phyloP scores from a whole-genome alignment of 2,329 filamentous ascomycete genomes.

The Pseudogymnoascus sp. region DNA sequence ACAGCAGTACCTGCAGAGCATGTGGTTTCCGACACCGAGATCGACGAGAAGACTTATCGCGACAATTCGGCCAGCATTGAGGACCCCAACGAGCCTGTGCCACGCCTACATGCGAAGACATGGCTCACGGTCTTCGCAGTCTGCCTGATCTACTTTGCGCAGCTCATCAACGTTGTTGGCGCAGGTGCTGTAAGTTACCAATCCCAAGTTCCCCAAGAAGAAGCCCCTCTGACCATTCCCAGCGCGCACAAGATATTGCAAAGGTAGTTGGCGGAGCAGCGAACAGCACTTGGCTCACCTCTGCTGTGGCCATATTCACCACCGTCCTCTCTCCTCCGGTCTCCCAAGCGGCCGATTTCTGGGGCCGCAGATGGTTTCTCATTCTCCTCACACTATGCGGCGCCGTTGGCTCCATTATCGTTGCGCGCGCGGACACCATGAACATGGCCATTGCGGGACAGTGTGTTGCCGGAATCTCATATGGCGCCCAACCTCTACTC shows the following conservation, averaged over 20 bases:
- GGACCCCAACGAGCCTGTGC: constrained; percentile 13
- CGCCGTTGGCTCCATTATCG: constrained; percentile 30
- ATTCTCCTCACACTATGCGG: constrained; percentile 29
- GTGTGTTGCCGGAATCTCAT: constrained; percentile 29
- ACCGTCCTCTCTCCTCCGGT: constrained; percentile 31
- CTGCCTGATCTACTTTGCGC: constrained; percentile 31
- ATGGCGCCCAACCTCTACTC: constrained; percentile 32
- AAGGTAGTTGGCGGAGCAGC: constrained; percentile 1
- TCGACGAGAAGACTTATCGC: neutral
- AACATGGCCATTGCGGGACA: constrained; percentile 33
- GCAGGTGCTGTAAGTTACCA: constrained; percentile 13
- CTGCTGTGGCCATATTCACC: constrained; percentile 31
- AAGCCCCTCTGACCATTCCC: neutral
- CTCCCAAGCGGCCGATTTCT: constrained; percentile 35
- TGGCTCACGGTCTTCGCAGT: constrained; percentile 30
- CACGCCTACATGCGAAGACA: constrained; percentile 29
- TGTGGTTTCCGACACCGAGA: neutral
- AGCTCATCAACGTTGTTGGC: constrained; percentile 30
- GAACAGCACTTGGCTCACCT: constrained; percentile 28
- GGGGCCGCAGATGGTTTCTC: constrained; percentile 36
- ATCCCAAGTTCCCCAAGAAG: neutral
- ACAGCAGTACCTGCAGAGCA: neutral
- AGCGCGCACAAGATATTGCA: constrained; percentile 10
- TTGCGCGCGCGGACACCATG: constrained; percentile 30
- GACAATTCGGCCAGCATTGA: constrained; percentile 10